phyloP scores from a whole-genome alignment of 768 basidiomycete genomes.

The Pulveroboletus sp. region DNA sequence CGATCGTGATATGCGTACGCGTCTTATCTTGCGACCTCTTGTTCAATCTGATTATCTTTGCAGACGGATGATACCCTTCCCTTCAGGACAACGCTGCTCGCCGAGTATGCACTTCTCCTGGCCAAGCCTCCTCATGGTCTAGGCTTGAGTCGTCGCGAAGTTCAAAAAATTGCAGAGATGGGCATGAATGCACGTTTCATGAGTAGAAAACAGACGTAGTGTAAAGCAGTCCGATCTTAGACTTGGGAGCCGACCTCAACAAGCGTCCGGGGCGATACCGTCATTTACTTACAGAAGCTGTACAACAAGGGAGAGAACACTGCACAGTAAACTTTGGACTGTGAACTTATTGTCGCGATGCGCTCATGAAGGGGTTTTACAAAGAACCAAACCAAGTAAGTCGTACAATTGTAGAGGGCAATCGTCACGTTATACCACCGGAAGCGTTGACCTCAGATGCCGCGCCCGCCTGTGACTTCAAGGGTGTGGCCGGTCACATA shows the following conservation, averaged over 20 bases:
- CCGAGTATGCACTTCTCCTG: constrained; percentile 77
- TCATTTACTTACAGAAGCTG: neutral
- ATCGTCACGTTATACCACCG: neutral
- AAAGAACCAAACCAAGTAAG: too few relatives aligned
- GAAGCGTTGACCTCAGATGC: constrained; percentile 45
- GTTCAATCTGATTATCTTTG: neutral
- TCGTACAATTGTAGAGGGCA: neutral
- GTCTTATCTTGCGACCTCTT: neutral
- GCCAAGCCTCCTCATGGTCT: constrained; percentile 71
- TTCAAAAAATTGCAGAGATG: constrained; percentile 56
- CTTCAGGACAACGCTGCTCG: constrained; percentile 70
- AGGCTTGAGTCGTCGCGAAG: constrained; percentile 58
- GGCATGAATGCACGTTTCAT: constrained; percentile 45
- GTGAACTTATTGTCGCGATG: neutral
- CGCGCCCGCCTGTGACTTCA: constrained; percentile 79
- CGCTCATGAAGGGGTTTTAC: neutral
- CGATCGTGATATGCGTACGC: constrained; percentile 71
- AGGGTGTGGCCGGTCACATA: constrained; percentile 83
- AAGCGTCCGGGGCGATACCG: neutral
- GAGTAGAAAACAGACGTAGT: neutral
- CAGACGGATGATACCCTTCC: constrained; percentile 84
- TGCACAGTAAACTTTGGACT: neutral
- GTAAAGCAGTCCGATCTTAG: too few relatives aligned
- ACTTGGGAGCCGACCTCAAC: neutral
- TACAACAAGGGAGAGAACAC: neutral